These are phyloP conservation scores for Candida maesae DNA, from an alignment of 805 yeast species.

Conservation along the genomic window DNA sequence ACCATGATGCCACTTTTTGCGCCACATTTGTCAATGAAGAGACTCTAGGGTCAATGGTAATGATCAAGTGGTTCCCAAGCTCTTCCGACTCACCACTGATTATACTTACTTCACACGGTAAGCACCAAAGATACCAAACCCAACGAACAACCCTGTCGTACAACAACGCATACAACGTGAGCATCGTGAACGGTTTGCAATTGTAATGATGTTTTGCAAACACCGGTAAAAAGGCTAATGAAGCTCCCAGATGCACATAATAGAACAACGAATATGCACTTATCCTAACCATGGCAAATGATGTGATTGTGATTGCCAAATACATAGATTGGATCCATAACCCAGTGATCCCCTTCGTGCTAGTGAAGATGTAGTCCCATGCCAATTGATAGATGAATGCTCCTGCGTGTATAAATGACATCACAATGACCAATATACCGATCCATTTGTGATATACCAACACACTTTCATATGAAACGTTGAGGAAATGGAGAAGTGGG, in stretches of 20 bases:
- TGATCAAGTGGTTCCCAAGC: slow-evolving; percentile 9
- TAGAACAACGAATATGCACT: slow-evolving; percentile 24
- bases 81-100: slow-evolving; percentile 5
- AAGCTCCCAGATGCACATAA: slow-evolving; percentile 16
- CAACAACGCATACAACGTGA: slow-evolving; percentile 12
- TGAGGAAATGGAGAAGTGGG: slow-evolving; percentile 18
- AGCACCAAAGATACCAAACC: slow-evolving; percentile 16
- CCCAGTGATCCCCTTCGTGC: slow-evolving; percentile 16
- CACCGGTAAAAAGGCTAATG: slow-evolving; percentile 23
- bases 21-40: neutral
- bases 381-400: slow-evolving; percentile 19
- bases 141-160: slow-evolving; percentile 21
- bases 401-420: slow-evolving; percentile 18
- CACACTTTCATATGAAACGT: slow-evolving; percentile 23
- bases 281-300: slow-evolving; percentile 15
- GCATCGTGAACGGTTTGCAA: slow-evolving; percentile 23
- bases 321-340: slow-evolving; percentile 10
- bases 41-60: slow-evolving; percentile 13
- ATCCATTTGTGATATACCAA: slow-evolving; percentile 25
- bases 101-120: slow-evolving; percentile 10
- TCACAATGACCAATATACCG: slow-evolving; percentile 19
- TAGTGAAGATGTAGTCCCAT: slow-evolving; percentile 19
- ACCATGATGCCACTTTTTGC: slow-evolving; percentile 1
- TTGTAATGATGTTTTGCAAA: slow-evolving; percentile 25
- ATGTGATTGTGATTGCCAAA: slow-evolving; percentile 12